Evolutionary conservation across 2,329 filamentous ascomycete species (phyloP).

Genomic region (Septoria linicola): DNA sequence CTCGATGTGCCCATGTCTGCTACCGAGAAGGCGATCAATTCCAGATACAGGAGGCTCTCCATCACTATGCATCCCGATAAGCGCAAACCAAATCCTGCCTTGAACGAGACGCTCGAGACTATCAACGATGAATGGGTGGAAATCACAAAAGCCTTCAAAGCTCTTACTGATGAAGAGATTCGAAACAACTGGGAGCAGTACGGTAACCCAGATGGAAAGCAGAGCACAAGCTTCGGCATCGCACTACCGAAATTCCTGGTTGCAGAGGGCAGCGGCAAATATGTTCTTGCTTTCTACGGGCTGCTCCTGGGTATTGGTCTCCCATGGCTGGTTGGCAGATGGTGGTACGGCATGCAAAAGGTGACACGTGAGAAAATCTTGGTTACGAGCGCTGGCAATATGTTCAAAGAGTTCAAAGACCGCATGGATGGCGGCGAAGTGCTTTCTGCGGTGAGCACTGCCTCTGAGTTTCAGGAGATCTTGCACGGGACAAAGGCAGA

Average conservation of each 20-base stretch:
- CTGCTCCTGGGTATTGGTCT: slow-evolving; percentile 82
- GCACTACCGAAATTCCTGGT: slow-evolving; percentile 91
- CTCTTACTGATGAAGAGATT: slow-evolving; percentile 93
- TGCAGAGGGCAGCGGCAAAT: slow-evolving; percentile 91
- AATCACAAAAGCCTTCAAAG: slow-evolving; percentile 96
- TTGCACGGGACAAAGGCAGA: slow-evolving; percentile 78
- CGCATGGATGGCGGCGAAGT: slow-evolving; percentile 77
- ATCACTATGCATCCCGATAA: slow-evolving; percentile 93
- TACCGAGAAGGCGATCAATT: slow-evolving; percentile 88
- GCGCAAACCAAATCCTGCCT: slow-evolving; percentile 73
- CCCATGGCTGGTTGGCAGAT: slow-evolving; percentile 89
- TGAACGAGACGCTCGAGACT: slow-evolving; percentile 83
- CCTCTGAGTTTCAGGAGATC: slow-evolving; percentile 77
- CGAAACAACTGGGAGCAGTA: slow-evolving; percentile 96
- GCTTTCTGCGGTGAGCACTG: slow-evolving; percentile 75
- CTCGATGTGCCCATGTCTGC: slow-evolving; percentile 79
- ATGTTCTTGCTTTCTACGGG: slow-evolving; percentile 87
- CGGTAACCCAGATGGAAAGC: slow-evolving; percentile 95
- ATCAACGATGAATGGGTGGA: slow-evolving; percentile 91
- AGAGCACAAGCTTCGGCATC: slow-evolving; percentile 96
- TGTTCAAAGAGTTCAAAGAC: slow-evolving; percentile 92
- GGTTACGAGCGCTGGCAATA: slow-evolving; percentile 87
- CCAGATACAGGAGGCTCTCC: slow-evolving; percentile 82
- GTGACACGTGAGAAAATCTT: slow-evolving; percentile 91
- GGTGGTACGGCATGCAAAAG: slow-evolving; percentile 97